Conservation (phyloP, 345 rosid genomes). For the Eucalyptus cladocalyx region DNA sequence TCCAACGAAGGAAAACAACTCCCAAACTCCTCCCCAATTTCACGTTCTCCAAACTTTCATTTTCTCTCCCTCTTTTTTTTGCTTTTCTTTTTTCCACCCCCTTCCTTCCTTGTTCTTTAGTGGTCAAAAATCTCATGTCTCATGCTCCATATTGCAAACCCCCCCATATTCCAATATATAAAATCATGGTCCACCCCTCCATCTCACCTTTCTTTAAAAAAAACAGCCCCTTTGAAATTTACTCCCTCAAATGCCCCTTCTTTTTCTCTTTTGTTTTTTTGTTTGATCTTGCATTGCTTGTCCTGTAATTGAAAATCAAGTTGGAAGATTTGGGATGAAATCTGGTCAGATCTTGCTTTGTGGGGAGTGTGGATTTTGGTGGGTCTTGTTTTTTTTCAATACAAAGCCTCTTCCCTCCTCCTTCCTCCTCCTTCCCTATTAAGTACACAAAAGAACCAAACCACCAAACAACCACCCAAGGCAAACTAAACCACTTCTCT, state of each 20-base stretch:
- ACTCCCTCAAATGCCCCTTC: not conserved
- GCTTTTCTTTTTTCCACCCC: not conserved
- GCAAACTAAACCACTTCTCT: not conserved
- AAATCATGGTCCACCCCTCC: not conserved
- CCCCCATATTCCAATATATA: conserved; percentile 20
- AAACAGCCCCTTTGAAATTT: not conserved
- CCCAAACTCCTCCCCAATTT: not conserved
- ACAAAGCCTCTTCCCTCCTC: not conserved
- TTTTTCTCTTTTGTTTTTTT: not conserved
- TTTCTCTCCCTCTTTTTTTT: not conserved
- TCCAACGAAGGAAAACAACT: not conserved
- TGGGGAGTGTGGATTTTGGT: conserved; percentile 16
- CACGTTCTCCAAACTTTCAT: not conserved
- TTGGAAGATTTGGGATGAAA: conserved; percentile 34
- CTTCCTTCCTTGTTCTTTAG: not conserved
- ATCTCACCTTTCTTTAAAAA: not conserved
- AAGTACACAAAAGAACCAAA: not conserved
- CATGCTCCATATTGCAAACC: not conserved
- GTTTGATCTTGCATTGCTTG: conserved; percentile 18
- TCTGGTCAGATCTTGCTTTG: conserved; percentile 43
- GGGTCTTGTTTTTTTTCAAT: not conserved
- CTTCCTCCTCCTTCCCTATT: not conserved
- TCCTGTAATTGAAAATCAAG: conserved; percentile 33
- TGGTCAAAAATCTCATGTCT: not conserved
- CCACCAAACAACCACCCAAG: not conserved